A percentile compares a stretch with the other conserved stretches of the same genome.
phyloP scores from a whole-genome alignment of 805 yeast species.

The Blastobotrys americana region DNA sequence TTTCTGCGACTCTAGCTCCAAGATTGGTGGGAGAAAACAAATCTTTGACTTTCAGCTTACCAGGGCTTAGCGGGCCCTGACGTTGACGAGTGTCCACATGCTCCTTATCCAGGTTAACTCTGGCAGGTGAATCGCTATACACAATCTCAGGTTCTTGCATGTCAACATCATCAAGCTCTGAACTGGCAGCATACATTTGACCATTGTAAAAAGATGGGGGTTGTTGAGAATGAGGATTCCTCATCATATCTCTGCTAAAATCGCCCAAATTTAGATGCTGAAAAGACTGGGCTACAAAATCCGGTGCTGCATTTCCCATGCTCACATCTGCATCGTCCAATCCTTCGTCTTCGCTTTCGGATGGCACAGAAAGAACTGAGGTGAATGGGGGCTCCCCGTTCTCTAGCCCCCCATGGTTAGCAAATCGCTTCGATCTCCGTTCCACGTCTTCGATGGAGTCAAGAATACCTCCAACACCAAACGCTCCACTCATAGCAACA shows the following conservation, averaged over 20 bases:
- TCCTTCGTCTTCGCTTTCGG: neutral
- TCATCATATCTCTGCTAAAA: neutral
- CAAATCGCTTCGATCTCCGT: neutral
- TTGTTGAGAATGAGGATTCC: neutral
- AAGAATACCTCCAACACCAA: constrained; percentile 2
- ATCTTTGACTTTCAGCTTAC: neutral
- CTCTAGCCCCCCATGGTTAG: neutral
- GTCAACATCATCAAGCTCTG: constrained; percentile 2
- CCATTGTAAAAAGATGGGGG: neutral
- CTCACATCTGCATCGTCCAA: neutral
- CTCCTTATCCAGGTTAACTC: neutral
- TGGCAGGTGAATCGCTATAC: neutral
- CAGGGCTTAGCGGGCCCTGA: neutral
- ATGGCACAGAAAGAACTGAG: neutral
- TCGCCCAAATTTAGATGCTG: neutral
- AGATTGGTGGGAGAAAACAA: neutral
- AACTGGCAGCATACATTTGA: neutral
- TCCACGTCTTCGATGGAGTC: constrained; percentile 6
- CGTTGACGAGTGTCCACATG: neutral
- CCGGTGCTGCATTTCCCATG: neutral
- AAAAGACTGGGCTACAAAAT: neutral
- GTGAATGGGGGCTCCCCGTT: neutral
- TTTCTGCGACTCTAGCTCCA: constrained; percentile 4
- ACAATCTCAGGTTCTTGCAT: neutral
- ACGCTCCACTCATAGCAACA: neutral